Conservation (phyloP, 495 filamentous ascomycete species). For the Aspergillus baeticus region DNA sequence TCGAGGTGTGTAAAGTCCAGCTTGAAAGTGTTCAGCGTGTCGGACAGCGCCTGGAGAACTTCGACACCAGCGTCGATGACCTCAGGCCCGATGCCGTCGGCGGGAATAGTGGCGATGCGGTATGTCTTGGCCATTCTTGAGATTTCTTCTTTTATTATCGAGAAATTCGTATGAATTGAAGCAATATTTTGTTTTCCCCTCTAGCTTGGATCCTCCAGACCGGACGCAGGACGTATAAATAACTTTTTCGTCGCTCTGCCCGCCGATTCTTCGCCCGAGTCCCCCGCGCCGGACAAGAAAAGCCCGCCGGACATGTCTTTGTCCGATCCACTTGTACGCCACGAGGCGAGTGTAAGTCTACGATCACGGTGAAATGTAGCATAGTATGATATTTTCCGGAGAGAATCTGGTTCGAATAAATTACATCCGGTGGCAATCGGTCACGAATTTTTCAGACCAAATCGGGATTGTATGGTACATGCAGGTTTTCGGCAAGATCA, state of each 20-base stretch:
- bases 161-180: not conserved
- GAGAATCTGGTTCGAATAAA: not conserved
- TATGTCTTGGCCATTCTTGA: constrained; percentile 26
- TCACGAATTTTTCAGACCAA: not conserved
- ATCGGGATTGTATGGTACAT: not conserved
- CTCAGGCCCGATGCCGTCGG: constrained; percentile 56
- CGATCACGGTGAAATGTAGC: too few species aligned
- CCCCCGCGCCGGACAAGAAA: constrained; percentile 8
- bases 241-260: too few species aligned
- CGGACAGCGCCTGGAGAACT: constrained; percentile 44
- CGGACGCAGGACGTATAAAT: constrained; percentile 2
- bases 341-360: not conserved
- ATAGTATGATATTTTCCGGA: too few species aligned
- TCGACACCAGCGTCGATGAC: constrained; percentile 48
- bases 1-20: constrained; percentile 50
- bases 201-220: not conserved
- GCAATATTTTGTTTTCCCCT: too few species aligned
- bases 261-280: not conserved
- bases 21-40: constrained; percentile 45
- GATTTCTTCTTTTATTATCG: not conserved
- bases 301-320: constrained; percentile 16
- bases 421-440: not conserved
- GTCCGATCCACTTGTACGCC: constrained; percentile 1
- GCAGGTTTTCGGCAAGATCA: constrained; percentile 8
- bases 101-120: constrained; percentile 51